A percentile compares a stretch with the other conserved stretches of the same genome.
These are phyloP conservation scores for Gracilaria gracilis DNA, from an alignment of 23 red algal species.

Conservation along the genomic window DNA sequence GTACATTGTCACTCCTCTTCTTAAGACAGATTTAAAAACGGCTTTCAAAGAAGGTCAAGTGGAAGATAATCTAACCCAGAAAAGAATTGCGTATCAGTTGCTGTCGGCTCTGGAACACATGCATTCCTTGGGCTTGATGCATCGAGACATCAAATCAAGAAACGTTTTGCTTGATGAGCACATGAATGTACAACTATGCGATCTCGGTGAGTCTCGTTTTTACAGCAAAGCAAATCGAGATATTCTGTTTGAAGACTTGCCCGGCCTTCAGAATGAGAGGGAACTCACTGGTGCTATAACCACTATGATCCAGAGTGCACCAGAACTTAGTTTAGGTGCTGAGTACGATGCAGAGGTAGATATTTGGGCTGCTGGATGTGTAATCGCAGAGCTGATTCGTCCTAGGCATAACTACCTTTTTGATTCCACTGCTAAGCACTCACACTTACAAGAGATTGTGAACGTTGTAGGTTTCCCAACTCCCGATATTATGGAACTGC, in stretches of 20 bases:
- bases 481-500: conserved; percentile 25
- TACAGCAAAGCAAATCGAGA: conserved; percentile 63
- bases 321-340: conserved; percentile 84
- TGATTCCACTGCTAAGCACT: conserved; percentile 71
- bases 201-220: conserved; percentile 84
- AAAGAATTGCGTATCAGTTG: conserved; percentile 82
- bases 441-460: conserved; percentile 82
- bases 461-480: conserved; percentile 78
- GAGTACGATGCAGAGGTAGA: conserved; percentile 91
- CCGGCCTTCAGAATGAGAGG: conserved; percentile 8
- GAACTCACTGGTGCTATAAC: conserved; percentile 72
- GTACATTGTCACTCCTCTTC: conserved; percentile 85
- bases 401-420: conserved; percentile 80
- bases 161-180: conserved; percentile 84
- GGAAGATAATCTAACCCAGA: conserved; percentile 49
- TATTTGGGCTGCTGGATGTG: conserved; percentile 94
- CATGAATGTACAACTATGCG: conserved; percentile 76
- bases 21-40: conserved; percentile 79
- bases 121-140: conserved; percentile 83
- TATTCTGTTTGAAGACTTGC: conserved; percentile 45
- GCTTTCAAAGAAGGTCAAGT: conserved; percentile 51
- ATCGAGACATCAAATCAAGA: conserved; percentile 92
- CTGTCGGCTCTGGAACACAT: conserved; percentile 85
- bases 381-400: conserved; percentile 84
- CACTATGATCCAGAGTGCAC: conserved; percentile 82